Evolutionary conservation across 1,284 basidiomycete species (phyloP).

Genomic region (Apiotrichum gamsii): DNA sequence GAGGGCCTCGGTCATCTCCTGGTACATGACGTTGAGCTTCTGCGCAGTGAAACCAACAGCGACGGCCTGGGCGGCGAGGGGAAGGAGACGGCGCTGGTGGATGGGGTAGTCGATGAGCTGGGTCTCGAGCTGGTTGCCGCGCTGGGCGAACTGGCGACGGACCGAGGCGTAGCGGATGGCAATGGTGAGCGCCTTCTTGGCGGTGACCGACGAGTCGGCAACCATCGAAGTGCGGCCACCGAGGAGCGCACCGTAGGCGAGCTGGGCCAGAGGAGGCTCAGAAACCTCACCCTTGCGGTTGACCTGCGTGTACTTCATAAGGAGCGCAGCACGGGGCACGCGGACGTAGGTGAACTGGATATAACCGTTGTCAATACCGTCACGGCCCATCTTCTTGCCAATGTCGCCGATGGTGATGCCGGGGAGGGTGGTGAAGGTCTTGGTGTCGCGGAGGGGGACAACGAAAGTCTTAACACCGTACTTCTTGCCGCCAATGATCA

Average conservation of each 20-base stretch:
- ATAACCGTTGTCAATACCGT: conserved; percentile 68
- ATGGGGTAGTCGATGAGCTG: conserved; percentile 57
- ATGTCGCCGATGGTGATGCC: conserved; percentile 56
- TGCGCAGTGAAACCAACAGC: conserved; percentile 54
- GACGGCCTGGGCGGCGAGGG: conserved; percentile 54
- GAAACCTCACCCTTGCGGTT: conserved; percentile 49
- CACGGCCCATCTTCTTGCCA: conserved; percentile 57
- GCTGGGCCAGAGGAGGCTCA: conserved; percentile 52
- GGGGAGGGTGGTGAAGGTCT: conserved; percentile 50
- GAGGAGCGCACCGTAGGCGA: conserved; percentile 56
- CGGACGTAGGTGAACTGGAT: conserved; percentile 79
- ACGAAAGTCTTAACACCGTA: conserved; percentile 57
- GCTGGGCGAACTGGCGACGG: conserved; percentile 52
- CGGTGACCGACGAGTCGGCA: conserved; percentile 52
- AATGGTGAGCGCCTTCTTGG: conserved; percentile 55
- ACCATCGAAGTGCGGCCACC: conserved; percentile 55
- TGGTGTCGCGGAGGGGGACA: conserved; percentile 53
- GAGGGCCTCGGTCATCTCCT: conserved; percentile 50
- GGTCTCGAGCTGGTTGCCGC: conserved; percentile 50
- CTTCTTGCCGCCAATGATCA: conserved; percentile 53
- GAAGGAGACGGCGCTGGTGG: conserved; percentile 56
- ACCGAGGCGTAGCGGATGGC: conserved; percentile 55
- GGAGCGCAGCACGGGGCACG: conserved; percentile 54
- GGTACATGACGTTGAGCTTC: conserved; percentile 48
- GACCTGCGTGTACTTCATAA: conserved; percentile 57